Conservation (phyloP, 768 basidiomycete genomes). For the Lentinula aciculospora region DNA sequence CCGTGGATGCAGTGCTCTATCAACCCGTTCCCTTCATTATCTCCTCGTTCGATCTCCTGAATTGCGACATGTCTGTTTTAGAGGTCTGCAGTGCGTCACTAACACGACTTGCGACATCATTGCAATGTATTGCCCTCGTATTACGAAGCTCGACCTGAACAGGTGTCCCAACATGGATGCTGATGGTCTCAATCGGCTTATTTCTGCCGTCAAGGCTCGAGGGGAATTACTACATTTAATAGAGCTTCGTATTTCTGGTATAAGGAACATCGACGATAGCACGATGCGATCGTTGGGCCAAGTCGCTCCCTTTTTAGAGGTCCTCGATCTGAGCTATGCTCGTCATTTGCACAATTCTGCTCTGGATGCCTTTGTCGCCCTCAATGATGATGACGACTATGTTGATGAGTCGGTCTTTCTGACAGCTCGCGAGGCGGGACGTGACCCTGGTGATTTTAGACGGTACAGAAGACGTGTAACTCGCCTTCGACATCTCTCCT, state of each 20-base stretch:
- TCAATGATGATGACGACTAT: constrained; percentile 28
- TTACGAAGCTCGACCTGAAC: constrained; percentile 63
- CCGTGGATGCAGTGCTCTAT: constrained; percentile 64
- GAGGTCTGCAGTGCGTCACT: constrained; percentile 63
- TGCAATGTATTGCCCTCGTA: constrained; percentile 45
- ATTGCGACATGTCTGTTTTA: constrained; percentile 55
- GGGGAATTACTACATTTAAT: constrained; percentile 48
- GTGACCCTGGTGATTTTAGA: constrained; percentile 42
- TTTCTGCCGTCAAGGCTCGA: constrained; percentile 36
- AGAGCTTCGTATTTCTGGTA: constrained; percentile 61
- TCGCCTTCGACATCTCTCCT: constrained; percentile 61
- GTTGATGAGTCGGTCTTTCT: constrained; percentile 41
- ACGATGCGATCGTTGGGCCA: constrained; percentile 63
- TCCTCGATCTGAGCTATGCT: constrained; percentile 75
- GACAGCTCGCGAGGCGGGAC: constrained; percentile 59
- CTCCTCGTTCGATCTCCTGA: constrained; percentile 62
- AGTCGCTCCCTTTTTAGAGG: constrained; percentile 67
- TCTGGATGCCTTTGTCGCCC: constrained; percentile 66
- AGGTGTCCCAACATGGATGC: constrained; percentile 67
- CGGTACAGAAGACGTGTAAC: constrained; percentile 59
- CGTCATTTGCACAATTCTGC: constrained; percentile 70
- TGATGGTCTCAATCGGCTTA: constrained; percentile 49
- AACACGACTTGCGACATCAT: constrained; percentile 73
- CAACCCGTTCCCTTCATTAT: constrained; percentile 61
- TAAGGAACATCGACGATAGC: constrained; percentile 55